These are phyloP conservation scores for Tetrastigma voinierianum DNA, from an alignment of 164 flowering plant species.

Conservation along the genomic window DNA sequence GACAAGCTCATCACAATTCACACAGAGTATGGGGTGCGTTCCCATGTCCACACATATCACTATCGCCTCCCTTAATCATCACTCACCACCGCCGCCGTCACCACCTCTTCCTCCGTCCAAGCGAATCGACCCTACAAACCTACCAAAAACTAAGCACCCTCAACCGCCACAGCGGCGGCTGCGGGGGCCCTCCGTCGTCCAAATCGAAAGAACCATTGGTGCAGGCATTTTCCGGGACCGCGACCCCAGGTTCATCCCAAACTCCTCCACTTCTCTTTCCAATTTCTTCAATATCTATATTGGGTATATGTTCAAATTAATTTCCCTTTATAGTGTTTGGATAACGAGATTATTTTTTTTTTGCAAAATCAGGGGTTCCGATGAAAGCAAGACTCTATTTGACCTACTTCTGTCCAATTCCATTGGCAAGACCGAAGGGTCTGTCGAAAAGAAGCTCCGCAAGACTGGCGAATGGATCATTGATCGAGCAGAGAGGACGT, in stretches of 20 bases:
- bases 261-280: neutral
- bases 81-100: constrained; percentile 9
- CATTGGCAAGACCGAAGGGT: constrained; percentile 35
- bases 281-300: neutral
- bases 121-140: neutral
- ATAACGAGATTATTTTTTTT: constrained; percentile 1
- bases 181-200: constrained; percentile 42
- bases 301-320: neutral
- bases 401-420: constrained; percentile 30
- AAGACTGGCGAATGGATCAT: constrained; percentile 57
- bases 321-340: neutral
- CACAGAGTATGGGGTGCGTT: neutral
- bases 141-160: neutral
- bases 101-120: constrained; percentile 18
- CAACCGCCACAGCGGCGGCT: constrained; percentile 10
- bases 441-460: constrained; percentile 47
- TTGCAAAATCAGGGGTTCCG: constrained; percentile 26
- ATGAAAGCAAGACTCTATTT: constrained; percentile 24
- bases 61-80: constrained; percentile 16
- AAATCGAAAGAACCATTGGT: constrained; percentile 74
- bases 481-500: constrained; percentile 21
- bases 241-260: constrained; percentile 27
- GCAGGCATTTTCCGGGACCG: constrained; percentile 54
- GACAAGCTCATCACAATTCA: too few relatives aligned
- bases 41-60: constrained; percentile 9